Evolutionary conservation across 2,329 filamentous ascomycete species (phyloP).

Genomic region (Pseudodiploospora longispora): DNA sequence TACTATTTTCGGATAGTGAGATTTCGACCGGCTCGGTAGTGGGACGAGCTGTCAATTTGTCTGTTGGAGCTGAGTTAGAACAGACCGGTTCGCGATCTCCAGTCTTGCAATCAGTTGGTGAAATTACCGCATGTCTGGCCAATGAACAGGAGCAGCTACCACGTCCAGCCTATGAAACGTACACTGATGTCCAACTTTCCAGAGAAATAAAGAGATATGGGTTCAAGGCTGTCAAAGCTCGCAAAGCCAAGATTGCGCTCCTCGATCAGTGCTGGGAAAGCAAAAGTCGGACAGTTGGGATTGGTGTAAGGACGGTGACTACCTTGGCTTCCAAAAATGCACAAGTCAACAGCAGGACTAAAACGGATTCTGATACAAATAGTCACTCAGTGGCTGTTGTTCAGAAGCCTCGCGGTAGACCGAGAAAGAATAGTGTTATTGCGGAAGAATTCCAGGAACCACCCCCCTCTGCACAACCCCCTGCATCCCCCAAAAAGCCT

Average conservation of each 20-base stretch:
- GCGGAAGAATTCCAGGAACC: slow-evolving; percentile 22
- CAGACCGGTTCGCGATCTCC: neutral
- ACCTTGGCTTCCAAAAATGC: neutral
- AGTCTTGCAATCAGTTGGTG: neutral
- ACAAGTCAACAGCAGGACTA: no score
- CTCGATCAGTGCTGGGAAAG: slow-evolving; percentile 65
- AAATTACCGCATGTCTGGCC: neutral
- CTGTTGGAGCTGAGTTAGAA: no score
- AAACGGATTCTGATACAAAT: no score
- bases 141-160: slow-evolving; percentile 3
- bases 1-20: slow-evolving; percentile 15
- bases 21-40: slow-evolving; percentile 9
- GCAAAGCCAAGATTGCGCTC: slow-evolving; percentile 61
- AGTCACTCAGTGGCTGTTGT: no score
- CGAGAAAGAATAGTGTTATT: slow-evolving; percentile 22
- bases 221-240: slow-evolving; percentile 63
- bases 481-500: slow-evolving; percentile 25
- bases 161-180: slow-evolving; percentile 51
- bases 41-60: neutral
- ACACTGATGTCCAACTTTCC: slow-evolving; percentile 54
- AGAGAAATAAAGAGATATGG: slow-evolving; percentile 56
- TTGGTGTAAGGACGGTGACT: slow-evolving; percentile 10
- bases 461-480: slow-evolving; percentile 25
- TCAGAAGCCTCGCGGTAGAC: slow-evolving; percentile 20
- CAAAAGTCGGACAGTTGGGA: slow-evolving; percentile 30